These are phyloP conservation scores for Nothophytophthora sp. DNA, from an alignment of 352 stramenopile genomes.

Conservation along the genomic window DNA sequence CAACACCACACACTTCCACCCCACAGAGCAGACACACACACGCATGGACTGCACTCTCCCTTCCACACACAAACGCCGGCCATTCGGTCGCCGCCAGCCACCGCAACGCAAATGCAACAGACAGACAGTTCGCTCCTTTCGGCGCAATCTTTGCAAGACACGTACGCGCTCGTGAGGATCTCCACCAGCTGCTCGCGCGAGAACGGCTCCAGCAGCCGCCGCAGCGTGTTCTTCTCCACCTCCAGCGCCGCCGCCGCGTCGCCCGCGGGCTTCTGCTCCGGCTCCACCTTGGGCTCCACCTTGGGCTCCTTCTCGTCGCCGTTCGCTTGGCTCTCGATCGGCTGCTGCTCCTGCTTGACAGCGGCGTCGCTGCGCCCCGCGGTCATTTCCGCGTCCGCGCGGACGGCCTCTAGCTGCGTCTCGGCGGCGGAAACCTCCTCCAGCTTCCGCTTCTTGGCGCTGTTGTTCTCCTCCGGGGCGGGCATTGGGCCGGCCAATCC, in stretches of 20 bases:
- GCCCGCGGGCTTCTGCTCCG: too few species aligned
- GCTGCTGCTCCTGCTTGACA: background rate
- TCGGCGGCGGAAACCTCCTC: conserved; percentile 20
- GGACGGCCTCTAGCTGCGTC: background rate
- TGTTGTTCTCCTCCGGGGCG: conserved; percentile 19
- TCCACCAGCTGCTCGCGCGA: conserved; percentile 62
- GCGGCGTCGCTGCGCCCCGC: background rate
- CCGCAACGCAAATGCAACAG: too few species aligned
- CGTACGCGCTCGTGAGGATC: conserved; percentile 73
- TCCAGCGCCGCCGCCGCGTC: background rate
- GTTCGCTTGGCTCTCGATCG: conserved; percentile 1
- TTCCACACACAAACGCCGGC: too few species aligned
- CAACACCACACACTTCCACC: too few species aligned
- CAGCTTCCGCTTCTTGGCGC: conserved; percentile 45
- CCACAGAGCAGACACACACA: too few species aligned
- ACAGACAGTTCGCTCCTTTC: too few species aligned
- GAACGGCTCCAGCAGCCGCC: conserved; percentile 56
- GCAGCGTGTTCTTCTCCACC: conserved; percentile 16
- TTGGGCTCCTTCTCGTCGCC: too few species aligned
- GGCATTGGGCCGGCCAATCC: conserved; percentile 1
- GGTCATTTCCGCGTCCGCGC: conserved; percentile 2
- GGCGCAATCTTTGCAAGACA: too few species aligned
- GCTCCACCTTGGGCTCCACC: background rate
- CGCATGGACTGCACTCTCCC: too few species aligned
- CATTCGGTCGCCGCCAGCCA: too few species aligned